phyloP scores from a whole-genome alignment of 2,329 filamentous ascomycete genomes.

The Aspergillus sp. region DNA sequence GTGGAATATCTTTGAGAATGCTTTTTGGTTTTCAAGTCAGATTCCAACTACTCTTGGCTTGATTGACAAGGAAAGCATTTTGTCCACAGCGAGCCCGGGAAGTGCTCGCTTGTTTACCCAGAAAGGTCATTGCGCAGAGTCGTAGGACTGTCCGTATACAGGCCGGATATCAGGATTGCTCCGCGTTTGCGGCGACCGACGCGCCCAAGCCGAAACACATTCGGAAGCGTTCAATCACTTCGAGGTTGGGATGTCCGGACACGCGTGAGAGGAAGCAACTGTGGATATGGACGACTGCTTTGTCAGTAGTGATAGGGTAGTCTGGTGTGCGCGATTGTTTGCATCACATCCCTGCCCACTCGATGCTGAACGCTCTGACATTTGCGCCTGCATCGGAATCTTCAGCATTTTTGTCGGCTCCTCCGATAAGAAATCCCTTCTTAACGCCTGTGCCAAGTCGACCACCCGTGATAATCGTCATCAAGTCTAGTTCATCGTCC shows the following conservation, averaged over 20 bases:
- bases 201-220: neutral
- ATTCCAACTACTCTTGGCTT: neutral
- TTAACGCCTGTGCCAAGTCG: slow-evolving; percentile 91
- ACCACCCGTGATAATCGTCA: slow-evolving; percentile 83
- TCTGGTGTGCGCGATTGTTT: too few relatives aligned
- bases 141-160: neutral
- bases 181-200: neutral
- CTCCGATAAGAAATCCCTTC: slow-evolving; percentile 88
- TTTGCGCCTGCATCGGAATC: slow-evolving; percentile 32
- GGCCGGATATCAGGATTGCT: neutral
- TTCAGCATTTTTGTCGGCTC: slow-evolving; percentile 50
- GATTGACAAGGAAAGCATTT: neutral
- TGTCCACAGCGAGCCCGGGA: neutral
- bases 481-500: slow-evolving; percentile 80
- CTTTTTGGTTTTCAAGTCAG: too few relatives aligned
- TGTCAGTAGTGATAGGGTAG: neutral
- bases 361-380: slow-evolving; percentile 77
- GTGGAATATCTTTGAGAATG: slow-evolving; percentile 66
- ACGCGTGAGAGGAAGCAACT: neutral
- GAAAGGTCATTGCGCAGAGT: neutral
- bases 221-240: neutral
- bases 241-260: neutral
- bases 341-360: slow-evolving; percentile 87
- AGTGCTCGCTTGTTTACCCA: neutral
- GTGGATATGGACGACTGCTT: neutral